Evolutionary conservation across 345 rosid species (phyloP).

Genomic region (Erysimum cheiranthoides): DNA sequence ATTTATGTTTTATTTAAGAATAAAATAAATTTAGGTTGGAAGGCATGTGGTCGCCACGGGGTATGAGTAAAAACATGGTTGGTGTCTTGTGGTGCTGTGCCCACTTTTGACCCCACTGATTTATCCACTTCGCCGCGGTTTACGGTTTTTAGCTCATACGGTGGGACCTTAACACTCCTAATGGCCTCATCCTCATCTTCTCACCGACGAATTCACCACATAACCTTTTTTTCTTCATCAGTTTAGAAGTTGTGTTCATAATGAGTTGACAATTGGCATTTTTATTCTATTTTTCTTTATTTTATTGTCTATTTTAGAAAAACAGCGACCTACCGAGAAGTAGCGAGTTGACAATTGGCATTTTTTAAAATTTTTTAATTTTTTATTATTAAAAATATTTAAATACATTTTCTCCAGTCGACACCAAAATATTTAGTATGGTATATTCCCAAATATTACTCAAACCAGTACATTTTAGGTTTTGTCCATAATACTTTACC

Average conservation of each 20-base stretch:
- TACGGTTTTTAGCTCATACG: background rate
- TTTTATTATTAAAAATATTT: no score
- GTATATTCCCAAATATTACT: no score
- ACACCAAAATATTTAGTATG: no score
- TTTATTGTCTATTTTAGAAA: no score
- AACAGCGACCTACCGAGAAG: no score
- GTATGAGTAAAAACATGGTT: constrained; percentile 9
- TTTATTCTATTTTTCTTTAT: background rate
- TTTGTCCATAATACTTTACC: no score
- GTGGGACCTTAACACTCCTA: constrained; percentile 25
- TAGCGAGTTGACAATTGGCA: no score
- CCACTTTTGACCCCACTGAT: background rate
- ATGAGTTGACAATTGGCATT: constrained; percentile 1
- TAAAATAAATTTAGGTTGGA: background rate
- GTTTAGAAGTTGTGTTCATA: no score
- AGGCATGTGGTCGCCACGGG: constrained; percentile 36
- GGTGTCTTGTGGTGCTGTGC: constrained; percentile 5
- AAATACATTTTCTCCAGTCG: no score
- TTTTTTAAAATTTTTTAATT: no score
- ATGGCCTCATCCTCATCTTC: constrained; percentile 35
- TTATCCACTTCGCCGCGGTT: constrained; percentile 38
- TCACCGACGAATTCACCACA: constrained; percentile 30
- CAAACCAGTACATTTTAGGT: no score
- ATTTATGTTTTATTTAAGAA: no score
- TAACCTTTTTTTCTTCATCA: background rate